Conservation (phyloP, 2,329 filamentous ascomycete species). For the Fusarium solani-melongenae region DNA sequence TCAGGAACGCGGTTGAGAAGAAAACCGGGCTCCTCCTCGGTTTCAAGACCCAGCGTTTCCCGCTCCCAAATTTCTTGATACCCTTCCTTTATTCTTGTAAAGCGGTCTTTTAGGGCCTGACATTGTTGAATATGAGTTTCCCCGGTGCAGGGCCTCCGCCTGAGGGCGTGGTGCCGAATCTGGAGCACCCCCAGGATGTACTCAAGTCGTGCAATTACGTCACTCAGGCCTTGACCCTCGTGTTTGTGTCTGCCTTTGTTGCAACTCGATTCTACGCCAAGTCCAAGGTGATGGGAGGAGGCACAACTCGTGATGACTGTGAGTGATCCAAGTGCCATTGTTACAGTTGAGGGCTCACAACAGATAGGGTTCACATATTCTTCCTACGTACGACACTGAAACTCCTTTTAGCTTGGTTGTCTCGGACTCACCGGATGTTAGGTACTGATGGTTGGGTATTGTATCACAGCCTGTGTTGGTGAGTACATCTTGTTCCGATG, state of each 20-base stretch:
- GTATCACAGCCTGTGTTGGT: slow-evolving; percentile 24
- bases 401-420: not conserved
- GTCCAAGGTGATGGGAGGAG: slow-evolving; percentile 20
- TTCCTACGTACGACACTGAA: slow-evolving; percentile 12
- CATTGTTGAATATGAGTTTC: slow-evolving; percentile 17
- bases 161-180: slow-evolving; percentile 14
- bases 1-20: not conserved
- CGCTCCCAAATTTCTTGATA: not conserved
- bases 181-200: slow-evolving; percentile 22
- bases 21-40: not conserved
- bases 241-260: slow-evolving; percentile 15
- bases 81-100: not conserved
- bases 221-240: slow-evolving; percentile 25
- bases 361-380: slow-evolving; percentile 21
- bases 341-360: not conserved
- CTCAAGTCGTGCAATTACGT: slow-evolving; percentile 29
- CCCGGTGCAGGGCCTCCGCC: slow-evolving; percentile 25
- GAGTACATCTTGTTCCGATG: not conserved
- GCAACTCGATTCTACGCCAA: slow-evolving; percentile 24
- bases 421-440: not conserved
- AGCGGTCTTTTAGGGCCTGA: not conserved
- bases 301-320: slow-evolving; percentile 27
- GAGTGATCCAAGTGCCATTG: not conserved
- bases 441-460: slow-evolving; percentile 32
- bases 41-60: not conserved